phyloP scores from a whole-genome alignment of 768 basidiomycete species.

The Candolleomyces eurysporus region DNA sequence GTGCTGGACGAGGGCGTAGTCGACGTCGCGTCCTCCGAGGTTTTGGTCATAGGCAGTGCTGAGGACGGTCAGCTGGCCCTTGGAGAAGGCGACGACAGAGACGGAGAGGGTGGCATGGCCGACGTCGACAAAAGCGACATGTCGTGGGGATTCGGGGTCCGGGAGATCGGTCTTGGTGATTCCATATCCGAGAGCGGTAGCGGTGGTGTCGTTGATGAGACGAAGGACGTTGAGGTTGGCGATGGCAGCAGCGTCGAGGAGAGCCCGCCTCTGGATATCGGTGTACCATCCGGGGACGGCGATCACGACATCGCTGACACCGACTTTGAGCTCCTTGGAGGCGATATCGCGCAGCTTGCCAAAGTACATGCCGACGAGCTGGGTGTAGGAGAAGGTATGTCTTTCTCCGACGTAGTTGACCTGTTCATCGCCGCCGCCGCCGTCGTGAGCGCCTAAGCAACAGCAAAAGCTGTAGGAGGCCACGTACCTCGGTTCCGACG shows the following conservation, averaged over 20 bases:
- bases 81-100: slow-evolving; percentile 88
- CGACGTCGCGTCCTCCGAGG: slow-evolving; percentile 95
- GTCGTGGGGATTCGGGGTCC: slow-evolving; percentile 70
- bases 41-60: slow-evolving; percentile 88
- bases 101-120: slow-evolving; percentile 92
- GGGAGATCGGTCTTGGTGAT: slow-evolving; percentile 99
- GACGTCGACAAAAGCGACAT: slow-evolving; percentile 93
- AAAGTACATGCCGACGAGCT: slow-evolving; percentile 89
- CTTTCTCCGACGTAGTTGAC: slow-evolving; percentile 87
- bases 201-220: slow-evolving; percentile 96
- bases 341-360: slow-evolving; percentile 90
- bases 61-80: slow-evolving; percentile 88
- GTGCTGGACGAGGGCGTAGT: slow-evolving; percentile 84
- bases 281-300: slow-evolving; percentile 97
- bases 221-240: slow-evolving; percentile 89
- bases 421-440: slow-evolving; percentile 36
- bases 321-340: slow-evolving; percentile 77
- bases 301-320: slow-evolving; percentile 90
- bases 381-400: slow-evolving; percentile 79
- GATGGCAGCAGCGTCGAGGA: slow-evolving; percentile 87
- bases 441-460: slow-evolving; percentile 6
- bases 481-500: slow-evolving; percentile 81
- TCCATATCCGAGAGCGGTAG: slow-evolving; percentile 94
- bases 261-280: slow-evolving; percentile 86
- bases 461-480: not conserved